A percentile compares a stretch with the other conserved stretches of the same genome.
Conservation (phyloP, 495 filamentous ascomycete genomes). For the Ramalina intermedia region DNA sequence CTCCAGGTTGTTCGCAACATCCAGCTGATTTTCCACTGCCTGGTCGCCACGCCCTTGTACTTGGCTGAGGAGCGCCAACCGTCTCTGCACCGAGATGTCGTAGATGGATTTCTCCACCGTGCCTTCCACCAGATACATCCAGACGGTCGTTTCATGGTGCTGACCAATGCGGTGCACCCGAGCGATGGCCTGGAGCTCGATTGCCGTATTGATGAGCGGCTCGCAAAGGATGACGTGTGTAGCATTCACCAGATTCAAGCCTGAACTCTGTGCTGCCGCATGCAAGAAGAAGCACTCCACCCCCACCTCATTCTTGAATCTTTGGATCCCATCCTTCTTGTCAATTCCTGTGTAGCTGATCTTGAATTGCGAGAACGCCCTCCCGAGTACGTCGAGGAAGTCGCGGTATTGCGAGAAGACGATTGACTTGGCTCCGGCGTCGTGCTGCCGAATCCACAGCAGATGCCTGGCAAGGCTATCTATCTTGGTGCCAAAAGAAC, state of each 20-base stretch:
- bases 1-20: conserved; percentile 71
- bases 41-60: conserved; percentile 24
- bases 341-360: conserved; percentile 61
- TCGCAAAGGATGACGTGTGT: conserved; percentile 93
- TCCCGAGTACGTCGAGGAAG: conserved; percentile 60
- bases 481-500: conserved; percentile 76
- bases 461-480: conserved; percentile 72
- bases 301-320: conserved; percentile 59
- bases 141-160: conserved; percentile 74
- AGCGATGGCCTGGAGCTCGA: conserved; percentile 88
- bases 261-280: conserved; percentile 73
- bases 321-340: conserved; percentile 44
- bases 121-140: conserved; percentile 79
- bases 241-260: conserved; percentile 80
- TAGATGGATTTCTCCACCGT: conserved; percentile 88
- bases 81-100: conserved; percentile 61
- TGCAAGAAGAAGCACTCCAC: conserved; percentile 80
- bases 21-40: conserved; percentile 43
- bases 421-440: conserved; percentile 79
- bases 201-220: conserved; percentile 78
- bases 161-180: conserved; percentile 92
- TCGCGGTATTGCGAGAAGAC: conserved; percentile 79
- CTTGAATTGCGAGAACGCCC: conserved; percentile 48
- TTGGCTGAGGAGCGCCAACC: conserved; percentile 59
- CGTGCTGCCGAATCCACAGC: conserved; percentile 67